Base-by-base conservation (phyloP, 768 basidiomycete species). In the Pisolithus orientalis region DNA sequence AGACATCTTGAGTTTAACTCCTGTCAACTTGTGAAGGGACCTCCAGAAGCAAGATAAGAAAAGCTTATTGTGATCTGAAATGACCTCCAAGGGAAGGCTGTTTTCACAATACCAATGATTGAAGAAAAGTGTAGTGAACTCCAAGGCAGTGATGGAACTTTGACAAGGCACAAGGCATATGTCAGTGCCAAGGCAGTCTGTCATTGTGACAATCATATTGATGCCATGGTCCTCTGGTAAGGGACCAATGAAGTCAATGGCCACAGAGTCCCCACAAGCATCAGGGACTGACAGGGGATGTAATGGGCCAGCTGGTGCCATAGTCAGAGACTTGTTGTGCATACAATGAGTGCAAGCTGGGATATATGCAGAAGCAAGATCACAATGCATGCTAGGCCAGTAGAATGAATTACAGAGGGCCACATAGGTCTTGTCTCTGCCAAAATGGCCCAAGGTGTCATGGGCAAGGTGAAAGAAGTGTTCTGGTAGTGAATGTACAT, bases 211-310 rank as follows among this genome's bases (percentile, higher is more conserved):
- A 1, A 71, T 49, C 27, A 48, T 62, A 32, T 72, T 55, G 43
- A 28, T 66, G 0, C 69, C 68, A 1, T 64, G 10, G 11, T 74
- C 69, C 2, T 50, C 40, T 0, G 69, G 71, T 0, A 73, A 47
- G 0, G 69, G 73, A 0, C 72, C 71, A 11, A 74, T 56, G 44
- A 74, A 74, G 49, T 74, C 66, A 6, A 74, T 61, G 0, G 62
- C 62, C 0, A 76, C 52, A 0, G 62, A 67, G 0, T 57, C 46
- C 0, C 57, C 51, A 14, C 49, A 31, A 1, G 31, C 29, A 29
- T 49, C 50, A 1, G 50, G 48, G 14, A 58, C 38, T 3, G 53
- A 55, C 13, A 59, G 39, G 5, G 59, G 56, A 39, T 51, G 55
- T 1, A 72, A 50, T 0, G 68, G 65, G 5, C 65, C 52, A 49